These are phyloP conservation scores for Coccomyxa sp. DNA, from an alignment of 139 green algal genomes.

Conservation along the genomic window DNA sequence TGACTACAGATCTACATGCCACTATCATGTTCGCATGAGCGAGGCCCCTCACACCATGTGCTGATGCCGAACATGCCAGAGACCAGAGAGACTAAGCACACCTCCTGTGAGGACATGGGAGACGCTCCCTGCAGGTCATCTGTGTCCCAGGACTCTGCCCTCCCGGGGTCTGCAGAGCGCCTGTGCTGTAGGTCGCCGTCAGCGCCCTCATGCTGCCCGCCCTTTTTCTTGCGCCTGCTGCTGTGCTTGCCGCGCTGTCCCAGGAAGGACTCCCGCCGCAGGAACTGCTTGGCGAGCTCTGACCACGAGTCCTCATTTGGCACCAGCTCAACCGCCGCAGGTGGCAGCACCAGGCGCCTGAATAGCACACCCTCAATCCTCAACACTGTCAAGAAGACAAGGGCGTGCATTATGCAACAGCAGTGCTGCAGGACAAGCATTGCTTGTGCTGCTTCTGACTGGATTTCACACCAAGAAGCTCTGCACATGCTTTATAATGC, in stretches of 20 bases:
- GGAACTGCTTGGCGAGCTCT: background rate
- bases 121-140: conserved; percentile 7
- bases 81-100: no score
- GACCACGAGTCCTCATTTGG: background rate
- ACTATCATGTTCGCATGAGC: background rate
- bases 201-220: background rate
- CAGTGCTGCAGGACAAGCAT: no score
- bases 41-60: no score
- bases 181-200: background rate
- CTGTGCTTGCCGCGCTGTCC: background rate
- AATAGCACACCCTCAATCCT: background rate
- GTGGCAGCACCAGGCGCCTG: conserved; percentile 28
- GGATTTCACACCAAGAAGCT: background rate
- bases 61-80: no score
- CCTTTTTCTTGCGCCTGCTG: background rate
- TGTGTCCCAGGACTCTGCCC: background rate
- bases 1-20: background rate
- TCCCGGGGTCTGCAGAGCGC: no score
- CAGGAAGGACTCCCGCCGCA: conserved; percentile 1
- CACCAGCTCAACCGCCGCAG: conserved; percentile 3
- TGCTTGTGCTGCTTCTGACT: no score
- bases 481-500: no score
- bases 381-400: background rate
- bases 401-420: no score
- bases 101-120: no score